Base-by-base conservation (phyloP, 2,329 filamentous ascomycete species). In the Scytalidium sp. region DNA sequence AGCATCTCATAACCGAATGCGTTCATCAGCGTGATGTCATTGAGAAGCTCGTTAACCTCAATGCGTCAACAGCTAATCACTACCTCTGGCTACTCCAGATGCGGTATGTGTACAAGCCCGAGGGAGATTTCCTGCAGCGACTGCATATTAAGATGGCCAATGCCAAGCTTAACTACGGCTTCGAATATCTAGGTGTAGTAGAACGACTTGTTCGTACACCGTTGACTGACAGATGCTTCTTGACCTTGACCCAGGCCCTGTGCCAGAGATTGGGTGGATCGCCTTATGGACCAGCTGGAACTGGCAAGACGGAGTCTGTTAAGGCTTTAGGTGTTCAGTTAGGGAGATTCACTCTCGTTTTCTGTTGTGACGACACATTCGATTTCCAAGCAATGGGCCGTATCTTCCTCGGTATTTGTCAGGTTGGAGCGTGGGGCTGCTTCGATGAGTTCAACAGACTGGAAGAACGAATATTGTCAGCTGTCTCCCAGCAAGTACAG, bases 371-470 rank as follows among this genome's bases (percentile, higher is more conserved):
- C 66, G 94, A 99, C 70, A 99, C 94, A 0, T 99, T 99, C 63
- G 94, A 99, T 69, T 99, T 97, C 78, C 94, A 99, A 65, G 94
- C 94, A 45, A 99, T 99, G 94, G 95, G 95, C 13, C 90, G 94
- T 60, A 99, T 99, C 61, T 99, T 99, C 80, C 79, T 99, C 29
- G 94, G 94, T 79, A 96, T 99, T 55, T 99, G 95, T 68, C 94
- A 99, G 69, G 94, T 99, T 43, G 94, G 94, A 67, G 94, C 94
- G 3, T 99, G 94, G 94, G 95, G 95, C 63, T 99, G 94, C 75
- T 99, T 99, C 70, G 94, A 99, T 65, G 94, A 99, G 75, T 99
- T 99, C 78, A 99, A 99, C 71, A 89, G 94, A 80, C 78, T 99
- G 19, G 94, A 99, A 64, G 94, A 99, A 73, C 85, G 94, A 56